A percentile compares a stretch with the other conserved stretches of the same genome.
phyloP scores from a whole-genome alignment of 2,329 filamentous ascomycete species.

The Ophiocordyceps australis region DNA sequence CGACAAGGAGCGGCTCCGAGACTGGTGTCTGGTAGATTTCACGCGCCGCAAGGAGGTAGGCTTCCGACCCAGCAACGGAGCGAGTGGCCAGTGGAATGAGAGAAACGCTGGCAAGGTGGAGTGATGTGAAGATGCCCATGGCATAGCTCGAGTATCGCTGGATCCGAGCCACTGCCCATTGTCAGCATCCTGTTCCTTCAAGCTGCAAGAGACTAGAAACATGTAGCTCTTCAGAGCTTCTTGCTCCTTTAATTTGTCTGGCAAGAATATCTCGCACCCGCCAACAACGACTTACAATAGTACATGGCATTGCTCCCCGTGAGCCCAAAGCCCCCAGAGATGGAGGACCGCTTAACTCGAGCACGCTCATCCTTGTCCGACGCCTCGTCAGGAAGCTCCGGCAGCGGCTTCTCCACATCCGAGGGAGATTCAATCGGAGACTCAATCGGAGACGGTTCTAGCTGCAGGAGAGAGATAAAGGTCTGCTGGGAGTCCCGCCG shows the following conservation, averaged over 20 bases:
- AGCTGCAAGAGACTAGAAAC: no score
- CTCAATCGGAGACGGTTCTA: slow-evolving; percentile 70
- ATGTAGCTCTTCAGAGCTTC: not conserved
- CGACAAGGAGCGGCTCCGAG: slow-evolving; percentile 64
- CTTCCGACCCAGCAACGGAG: slow-evolving; percentile 59
- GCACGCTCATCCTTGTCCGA: no score
- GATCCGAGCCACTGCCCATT: slow-evolving; percentile 28
- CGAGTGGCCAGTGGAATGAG: slow-evolving; percentile 59
- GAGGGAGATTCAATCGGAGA: slow-evolving; percentile 19
- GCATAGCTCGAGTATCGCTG: slow-evolving; percentile 85
- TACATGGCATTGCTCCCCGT: slow-evolving; percentile 49
- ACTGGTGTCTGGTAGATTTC: slow-evolving; percentile 80
- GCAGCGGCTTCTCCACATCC: slow-evolving; percentile 7
- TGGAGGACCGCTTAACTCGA: no score
- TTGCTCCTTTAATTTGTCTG: no score
- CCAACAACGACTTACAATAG: slow-evolving; percentile 45
- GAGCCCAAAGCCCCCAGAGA: slow-evolving; percentile 30
- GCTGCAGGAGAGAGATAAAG: slow-evolving; percentile 49
- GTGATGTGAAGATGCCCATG: slow-evolving; percentile 55
- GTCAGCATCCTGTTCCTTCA: not conserved
- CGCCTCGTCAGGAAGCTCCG: slow-evolving; percentile 15
- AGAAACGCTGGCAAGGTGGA: slow-evolving; percentile 70
- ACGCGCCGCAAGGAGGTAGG: slow-evolving; percentile 75
- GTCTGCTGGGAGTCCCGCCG: slow-evolving; percentile 30
- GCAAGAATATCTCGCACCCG: no score